Base-by-base conservation (phyloP, 192 early-diverging fungal species). In the Gonapodya sp. region DNA sequence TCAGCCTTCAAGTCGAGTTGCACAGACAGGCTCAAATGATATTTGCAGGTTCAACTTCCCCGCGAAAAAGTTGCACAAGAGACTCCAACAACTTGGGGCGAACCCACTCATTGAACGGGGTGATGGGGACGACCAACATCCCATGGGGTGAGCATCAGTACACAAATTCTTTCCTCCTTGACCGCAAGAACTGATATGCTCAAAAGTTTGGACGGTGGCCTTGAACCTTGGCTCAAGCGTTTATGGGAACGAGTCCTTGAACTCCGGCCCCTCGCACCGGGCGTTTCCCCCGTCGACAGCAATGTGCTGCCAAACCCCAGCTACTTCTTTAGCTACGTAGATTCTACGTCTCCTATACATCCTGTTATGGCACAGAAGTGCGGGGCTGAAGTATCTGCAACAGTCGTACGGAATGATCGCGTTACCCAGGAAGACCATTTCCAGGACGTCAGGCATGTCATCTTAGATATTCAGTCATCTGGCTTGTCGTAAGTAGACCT, bases 71-170 rank as follows among this genome's bases (percentile, higher is more conserved):
- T 88, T 99, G 74, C 88, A 92, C 85, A 93, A 94, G 36, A 88
- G 97, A 36, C 85, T 98, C 78, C 80, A 88, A 78, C 94, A 98
- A 80, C 87, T 99, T 33, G 97, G 97, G 31, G 97, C 93, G 0
- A 79, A 77, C 36, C 84, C 92, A 18, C 74, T 99, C 2, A 81
- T 92, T 34, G 80, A 82, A 18, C 87, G 93, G 32, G 96, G 95
- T 0, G 94, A 96, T 80, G 96, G 94, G 34, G 97, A 99, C 82
- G 97, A 98, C 86, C 96, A 97, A 85, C 96, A 99, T 82, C 95
- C 95, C 78, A 85, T 96, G 81, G 97, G 97, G 86, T 87, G 86
- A 87, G 81, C 34, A 8, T 83, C 18, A 64, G 46, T 64, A 16
- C 46, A 8, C 46, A 64, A 31, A 36, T 79, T 16, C 24, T 73